phyloP scores from a whole-genome alignment of 2,329 filamentous ascomycete genomes.

The Byssochlamys sp. region DNA sequence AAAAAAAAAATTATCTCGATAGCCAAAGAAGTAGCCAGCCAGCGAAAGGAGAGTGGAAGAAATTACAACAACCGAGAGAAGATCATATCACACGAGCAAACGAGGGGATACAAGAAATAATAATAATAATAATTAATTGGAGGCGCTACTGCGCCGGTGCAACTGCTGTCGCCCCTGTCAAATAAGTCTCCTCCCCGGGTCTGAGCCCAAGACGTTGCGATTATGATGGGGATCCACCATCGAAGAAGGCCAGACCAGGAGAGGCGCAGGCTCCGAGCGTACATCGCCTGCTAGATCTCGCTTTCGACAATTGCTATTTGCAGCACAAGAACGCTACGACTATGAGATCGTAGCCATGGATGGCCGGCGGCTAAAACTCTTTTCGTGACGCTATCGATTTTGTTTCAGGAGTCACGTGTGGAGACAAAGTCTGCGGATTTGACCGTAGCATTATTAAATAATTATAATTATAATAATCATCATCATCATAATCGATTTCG shows the following conservation, averaged over 20 bases:
- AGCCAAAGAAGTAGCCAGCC: not conserved
- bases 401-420: not conserved
- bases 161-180: not conserved
- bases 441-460: not conserved
- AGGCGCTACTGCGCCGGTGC: not conserved
- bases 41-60: not conserved
- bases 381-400: not conserved
- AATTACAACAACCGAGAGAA: not conserved
- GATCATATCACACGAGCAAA: not conserved
- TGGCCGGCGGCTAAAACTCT: not conserved
- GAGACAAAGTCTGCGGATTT: not conserved
- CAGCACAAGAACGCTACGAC: not conserved
- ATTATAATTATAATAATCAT: not conserved
- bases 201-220: not conserved
- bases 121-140: not conserved
- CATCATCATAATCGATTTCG: not conserved
- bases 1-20: not conserved
- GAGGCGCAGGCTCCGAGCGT: not conserved
- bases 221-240: not conserved
- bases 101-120: not conserved
- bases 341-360: not conserved
- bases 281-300: not conserved
- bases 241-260: not conserved
- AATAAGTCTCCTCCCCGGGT: not conserved
- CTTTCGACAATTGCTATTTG: not conserved